Conservation (phyloP, 2,329 filamentous ascomycete species). For the Thyridium curvatum region DNA sequence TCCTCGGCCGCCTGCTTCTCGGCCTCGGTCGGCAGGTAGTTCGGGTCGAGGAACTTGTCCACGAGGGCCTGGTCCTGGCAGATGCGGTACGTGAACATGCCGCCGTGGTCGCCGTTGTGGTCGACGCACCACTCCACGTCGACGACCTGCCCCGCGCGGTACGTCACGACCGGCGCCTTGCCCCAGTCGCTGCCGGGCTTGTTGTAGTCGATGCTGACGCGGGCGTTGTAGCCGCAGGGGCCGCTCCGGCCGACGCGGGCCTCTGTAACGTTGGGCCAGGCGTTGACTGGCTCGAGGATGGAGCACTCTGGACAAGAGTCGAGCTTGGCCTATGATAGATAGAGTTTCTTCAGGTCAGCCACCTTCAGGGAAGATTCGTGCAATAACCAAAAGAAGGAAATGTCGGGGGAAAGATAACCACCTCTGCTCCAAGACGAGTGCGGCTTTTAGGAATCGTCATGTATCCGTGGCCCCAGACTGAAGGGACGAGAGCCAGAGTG, state of each 20-base stretch:
- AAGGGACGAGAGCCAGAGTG: background rate
- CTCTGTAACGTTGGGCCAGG: conserved; percentile 41
- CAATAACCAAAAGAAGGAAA: no score
- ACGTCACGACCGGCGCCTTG: conserved; percentile 31
- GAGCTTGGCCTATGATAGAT: conserved; percentile 35
- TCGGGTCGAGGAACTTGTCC: conserved; percentile 39
- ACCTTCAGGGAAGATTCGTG: no score
- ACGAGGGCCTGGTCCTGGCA: conserved; percentile 45
- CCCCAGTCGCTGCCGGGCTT: conserved; percentile 38
- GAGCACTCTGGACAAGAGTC: conserved; percentile 49
- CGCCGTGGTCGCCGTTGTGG: conserved; percentile 49
- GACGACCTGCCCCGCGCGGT: conserved; percentile 35
- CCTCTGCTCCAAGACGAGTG: conserved; percentile 35
- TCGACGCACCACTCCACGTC: conserved; percentile 51
- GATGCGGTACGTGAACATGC: conserved; percentile 50
- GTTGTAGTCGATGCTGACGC: conserved; percentile 39
- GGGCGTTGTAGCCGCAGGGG: conserved; percentile 44
- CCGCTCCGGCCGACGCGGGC: conserved; percentile 41
- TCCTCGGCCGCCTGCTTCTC: conserved; percentile 48
- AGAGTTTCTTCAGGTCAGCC: no score
- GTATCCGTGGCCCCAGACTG: conserved; percentile 35
- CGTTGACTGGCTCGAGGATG: conserved; percentile 43
- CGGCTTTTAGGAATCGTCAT: conserved; percentile 34
- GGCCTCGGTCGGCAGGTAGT: conserved; percentile 38
- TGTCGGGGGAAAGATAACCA: no score